phyloP scores from a whole-genome alignment of 1,284 basidiomycete species.

The Melampsora abietis-canadensis region DNA sequence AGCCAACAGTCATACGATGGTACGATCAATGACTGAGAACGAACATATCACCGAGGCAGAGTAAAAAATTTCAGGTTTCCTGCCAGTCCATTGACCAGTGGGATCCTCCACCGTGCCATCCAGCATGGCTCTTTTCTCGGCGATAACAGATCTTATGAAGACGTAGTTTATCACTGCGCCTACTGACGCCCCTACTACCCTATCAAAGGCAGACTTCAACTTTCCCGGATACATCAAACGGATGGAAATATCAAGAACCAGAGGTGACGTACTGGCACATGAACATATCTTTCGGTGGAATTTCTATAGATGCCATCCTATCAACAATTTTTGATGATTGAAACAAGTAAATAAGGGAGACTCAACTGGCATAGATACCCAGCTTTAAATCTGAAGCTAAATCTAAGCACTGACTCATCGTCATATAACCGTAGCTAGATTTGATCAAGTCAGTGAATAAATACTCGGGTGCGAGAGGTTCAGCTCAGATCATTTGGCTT shows the following conservation, averaged over 20 bases:
- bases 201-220: background rate
- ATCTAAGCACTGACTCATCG: constrained; percentile 43
- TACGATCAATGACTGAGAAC: background rate
- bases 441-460: background rate
- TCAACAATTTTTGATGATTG: background rate
- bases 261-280: constrained; percentile 20
- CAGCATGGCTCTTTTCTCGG: constrained; percentile 32
- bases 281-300: constrained; percentile 43
- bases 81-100: constrained; percentile 44
- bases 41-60: constrained; percentile 41
- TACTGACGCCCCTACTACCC: constrained; percentile 30
- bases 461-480: background rate
- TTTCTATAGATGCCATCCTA: constrained; percentile 7
- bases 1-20: background rate
- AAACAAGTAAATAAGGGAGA: background rate
- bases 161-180: constrained; percentile 43
- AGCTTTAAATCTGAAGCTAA: constrained; percentile 40
- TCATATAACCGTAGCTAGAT: constrained; percentile 41
- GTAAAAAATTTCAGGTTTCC: constrained; percentile 42
- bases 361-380: constrained; percentile 43
- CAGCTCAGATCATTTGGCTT: constrained; percentile 4
- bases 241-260: background rate
- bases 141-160: constrained; percentile 41
- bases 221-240: background rate
- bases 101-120: constrained; percentile 42